Conservation (phyloP, 257 asterid genomes). For the Coffea canephora region DNA sequence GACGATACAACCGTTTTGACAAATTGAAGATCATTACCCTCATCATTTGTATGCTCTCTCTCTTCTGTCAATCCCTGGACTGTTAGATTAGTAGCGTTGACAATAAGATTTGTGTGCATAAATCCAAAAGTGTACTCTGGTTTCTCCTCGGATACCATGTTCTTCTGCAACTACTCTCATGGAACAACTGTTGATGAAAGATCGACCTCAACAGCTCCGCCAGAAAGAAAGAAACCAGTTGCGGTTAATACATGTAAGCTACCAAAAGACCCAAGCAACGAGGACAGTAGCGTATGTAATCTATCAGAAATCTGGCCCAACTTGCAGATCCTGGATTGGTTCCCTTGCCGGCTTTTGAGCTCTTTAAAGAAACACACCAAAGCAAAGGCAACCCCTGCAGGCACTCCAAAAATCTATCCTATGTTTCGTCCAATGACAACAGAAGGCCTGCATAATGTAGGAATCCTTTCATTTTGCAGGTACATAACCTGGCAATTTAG, state of each 20-base stretch:
- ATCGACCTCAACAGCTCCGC: neutral
- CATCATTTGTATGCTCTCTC: constrained; percentile 58
- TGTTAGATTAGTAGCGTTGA: constrained; percentile 5
- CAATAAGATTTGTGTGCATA: neutral
- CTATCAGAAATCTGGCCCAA: neutral
- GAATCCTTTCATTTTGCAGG: neutral
- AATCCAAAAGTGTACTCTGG: neutral
- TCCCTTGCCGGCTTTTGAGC: neutral
- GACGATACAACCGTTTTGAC: constrained; percentile 5
- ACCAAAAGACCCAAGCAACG: neutral
- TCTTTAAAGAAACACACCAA: neutral
- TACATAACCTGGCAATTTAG: neutral
- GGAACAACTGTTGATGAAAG: neutral
- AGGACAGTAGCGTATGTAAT: neutral
- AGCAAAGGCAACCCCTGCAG: no score
- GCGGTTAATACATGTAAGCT: neutral
- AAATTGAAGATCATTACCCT: constrained; percentile 5
- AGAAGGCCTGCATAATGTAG: neutral
- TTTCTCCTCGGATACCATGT: constrained; percentile 5
- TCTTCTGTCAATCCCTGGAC: constrained; percentile 72
- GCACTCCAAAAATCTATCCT: neutral
- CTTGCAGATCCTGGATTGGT: neutral
- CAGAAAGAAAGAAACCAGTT: neutral
- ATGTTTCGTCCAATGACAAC: neutral
- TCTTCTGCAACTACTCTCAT: neutral